Evolutionary conservation across 495 filamentous ascomycete genomes (phyloP), one percentile per base, ranked within the genome.

Genomic region (Xylaria acuta): DNA sequence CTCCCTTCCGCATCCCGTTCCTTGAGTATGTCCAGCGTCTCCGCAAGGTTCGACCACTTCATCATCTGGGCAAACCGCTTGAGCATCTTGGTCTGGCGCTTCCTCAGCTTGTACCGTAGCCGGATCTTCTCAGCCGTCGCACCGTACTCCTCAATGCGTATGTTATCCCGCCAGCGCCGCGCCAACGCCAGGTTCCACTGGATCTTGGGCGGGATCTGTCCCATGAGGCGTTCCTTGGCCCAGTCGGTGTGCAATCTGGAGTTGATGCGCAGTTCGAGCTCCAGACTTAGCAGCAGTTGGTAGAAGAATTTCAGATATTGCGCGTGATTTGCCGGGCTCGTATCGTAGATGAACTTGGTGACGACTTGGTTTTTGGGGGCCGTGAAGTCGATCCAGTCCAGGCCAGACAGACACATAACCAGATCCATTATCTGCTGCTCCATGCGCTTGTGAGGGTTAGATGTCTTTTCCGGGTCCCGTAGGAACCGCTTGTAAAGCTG

Each of bases 41-140:
- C 87, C 66, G 80, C 80, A 71, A 92, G 88, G 75, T 92, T 91
- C 11, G 90, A 90, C 91, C 91, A 93, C 75, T 92, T 92, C 83
- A 93, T 87, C 64, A 86, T 89, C 74, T 88, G 86, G 16, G 90
- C 89, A 73, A 93, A 92, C 22, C 86, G 84, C 70, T 87, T 86
- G 49, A 93, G 83, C 72, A 89, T 88, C 71, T 87, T 87, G 47
- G 90, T 86, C 75, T 93, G 91, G 36, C 84, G 82, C 68, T 81
- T 80, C 69, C 80, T 82, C 69, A 88, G 83, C 80, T 92, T 93
- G 77, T 84, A 87, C 32, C 84, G 84, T 45, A 92, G 84, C 34
- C 82, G 82, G 64, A 91, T 84, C 70, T 80, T 80, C 65, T 80
- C 84, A 34, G 80, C 75, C 59, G 75, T 77, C 14, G 73, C 67